Evolutionary conservation across 2,329 filamentous ascomycete genomes (phyloP).

Genomic region (Penicillium sp.): DNA sequence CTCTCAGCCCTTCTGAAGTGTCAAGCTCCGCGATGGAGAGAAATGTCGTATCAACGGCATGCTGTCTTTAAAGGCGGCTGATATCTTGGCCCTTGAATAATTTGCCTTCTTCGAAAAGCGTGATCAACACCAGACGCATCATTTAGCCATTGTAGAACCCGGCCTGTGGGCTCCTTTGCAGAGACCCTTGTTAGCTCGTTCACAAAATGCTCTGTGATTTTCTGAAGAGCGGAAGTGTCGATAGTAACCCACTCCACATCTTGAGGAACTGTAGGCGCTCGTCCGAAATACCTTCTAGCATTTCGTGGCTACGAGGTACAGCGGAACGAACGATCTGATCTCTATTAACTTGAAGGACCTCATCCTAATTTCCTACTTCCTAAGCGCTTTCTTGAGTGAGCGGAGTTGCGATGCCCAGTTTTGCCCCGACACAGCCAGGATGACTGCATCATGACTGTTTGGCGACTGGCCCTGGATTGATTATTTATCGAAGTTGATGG

Average conservation of each 20-base stretch:
- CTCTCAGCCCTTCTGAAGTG: conserved; percentile 84
- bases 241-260: conserved; percentile 79
- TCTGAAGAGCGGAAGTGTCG: conserved; percentile 72
- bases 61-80: conserved; percentile 73
- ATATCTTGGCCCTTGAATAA: conserved; percentile 85
- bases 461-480: background rate
- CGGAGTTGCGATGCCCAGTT: background rate
- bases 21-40: conserved; percentile 89
- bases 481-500: too few species aligned
- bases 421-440: conserved; percentile 22
- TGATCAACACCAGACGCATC: conserved; percentile 81
- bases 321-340: conserved; percentile 20
- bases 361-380: background rate
- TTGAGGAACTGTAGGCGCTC: conserved; percentile 74
- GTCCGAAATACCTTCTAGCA: conserved; percentile 60
- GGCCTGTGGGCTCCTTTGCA: conserved; percentile 59
- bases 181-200: conserved; percentile 77
- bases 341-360: background rate
- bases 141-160: conserved; percentile 91
- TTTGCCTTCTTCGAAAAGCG: conserved; percentile 74
- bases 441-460: conserved; percentile 23
- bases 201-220: conserved; percentile 83
- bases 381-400: background rate
- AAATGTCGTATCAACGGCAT: conserved; percentile 87
- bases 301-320: conserved; percentile 18